Percentiles rank a stretch among this genome's conserved stretches.
Conservation (phyloP, 2,329 filamentous ascomycete species). For the Fusarium sp. region DNA sequence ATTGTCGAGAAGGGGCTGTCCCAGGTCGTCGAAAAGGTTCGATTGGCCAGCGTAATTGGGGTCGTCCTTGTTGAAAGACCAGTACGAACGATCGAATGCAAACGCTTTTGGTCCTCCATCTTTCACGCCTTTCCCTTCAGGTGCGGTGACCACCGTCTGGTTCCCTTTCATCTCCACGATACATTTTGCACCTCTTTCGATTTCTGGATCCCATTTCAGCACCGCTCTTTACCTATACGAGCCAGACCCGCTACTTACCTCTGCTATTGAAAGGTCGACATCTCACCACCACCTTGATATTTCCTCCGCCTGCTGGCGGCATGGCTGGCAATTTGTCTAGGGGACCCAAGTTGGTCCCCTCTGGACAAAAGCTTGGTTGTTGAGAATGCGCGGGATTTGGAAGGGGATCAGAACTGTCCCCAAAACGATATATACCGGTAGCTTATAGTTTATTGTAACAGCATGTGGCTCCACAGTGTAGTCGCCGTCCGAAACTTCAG, state of each 20-base stretch:
- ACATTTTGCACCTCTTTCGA: constrained; percentile 90
- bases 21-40: constrained; percentile 86
- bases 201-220: constrained; percentile 65
- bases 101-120: constrained; percentile 82
- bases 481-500: constrained; percentile 33
- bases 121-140: constrained; percentile 73
- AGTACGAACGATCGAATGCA: constrained; percentile 96
- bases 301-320: constrained; percentile 77
- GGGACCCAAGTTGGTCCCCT: constrained; percentile 51
- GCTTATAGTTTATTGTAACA: constrained; percentile 20
- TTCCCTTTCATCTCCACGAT: constrained; percentile 95
- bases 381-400: constrained; percentile 41
- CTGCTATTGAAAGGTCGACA: constrained; percentile 93
- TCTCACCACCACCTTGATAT: constrained; percentile 99
- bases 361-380: constrained; percentile 31
- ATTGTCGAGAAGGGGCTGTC: constrained; percentile 92
- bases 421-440: constrained; percentile 1
- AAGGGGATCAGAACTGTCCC: constrained; percentile 16
- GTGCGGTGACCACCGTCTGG: constrained; percentile 86
- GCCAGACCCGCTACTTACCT: constrained; percentile 64
- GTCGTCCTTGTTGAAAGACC: constrained; percentile 90
- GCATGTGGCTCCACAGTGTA: constrained; percentile 27
- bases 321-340: constrained; percentile 45
- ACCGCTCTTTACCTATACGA: neutral
- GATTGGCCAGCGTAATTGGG: constrained; percentile 89